phyloP scores from a whole-genome alignment of 441 rosid species.

The Euphorbia schlechtendalii region DNA sequence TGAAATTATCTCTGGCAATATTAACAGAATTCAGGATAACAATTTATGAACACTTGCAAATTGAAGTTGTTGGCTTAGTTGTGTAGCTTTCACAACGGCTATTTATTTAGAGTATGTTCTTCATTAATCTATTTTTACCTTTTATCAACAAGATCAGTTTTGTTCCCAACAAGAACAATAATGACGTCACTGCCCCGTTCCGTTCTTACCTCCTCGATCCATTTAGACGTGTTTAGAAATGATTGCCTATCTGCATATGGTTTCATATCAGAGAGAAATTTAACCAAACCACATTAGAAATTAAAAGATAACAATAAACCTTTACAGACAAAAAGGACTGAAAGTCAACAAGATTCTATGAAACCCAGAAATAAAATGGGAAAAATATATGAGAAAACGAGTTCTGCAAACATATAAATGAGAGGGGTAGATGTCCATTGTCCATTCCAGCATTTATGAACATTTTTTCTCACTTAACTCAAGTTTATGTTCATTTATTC shows the following conservation, averaged over 20 bases:
- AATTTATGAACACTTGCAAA: not conserved
- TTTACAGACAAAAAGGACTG: too few relatives aligned
- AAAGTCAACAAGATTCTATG: not conserved
- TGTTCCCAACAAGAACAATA: conserved; percentile 85
- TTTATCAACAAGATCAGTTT: conserved; percentile 88
- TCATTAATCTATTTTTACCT: conserved; percentile 33
- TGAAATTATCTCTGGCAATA: not conserved
- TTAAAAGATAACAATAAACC: too few relatives aligned
- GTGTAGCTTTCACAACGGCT: not conserved
- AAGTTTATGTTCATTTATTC: not conserved
- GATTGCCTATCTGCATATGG: conserved; percentile 61
- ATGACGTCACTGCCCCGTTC: conserved; percentile 92
- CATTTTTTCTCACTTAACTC: not conserved
- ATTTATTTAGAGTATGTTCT: not conserved
- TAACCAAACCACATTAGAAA: not conserved
- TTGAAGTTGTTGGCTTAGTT: not conserved
- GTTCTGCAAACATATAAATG: not conserved
- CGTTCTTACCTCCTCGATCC: conserved; percentile 88
- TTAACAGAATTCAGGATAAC: not conserved
- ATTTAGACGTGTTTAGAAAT: conserved; percentile 69
- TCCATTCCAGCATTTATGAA: too few relatives aligned
- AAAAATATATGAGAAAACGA: not conserved
- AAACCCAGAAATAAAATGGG: not conserved
- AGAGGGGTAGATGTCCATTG: not conserved
- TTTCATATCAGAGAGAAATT: conserved; percentile 19